Base-by-base conservation (phyloP, 495 filamentous ascomycete genomes). In the Trichoderma virens region DNA sequence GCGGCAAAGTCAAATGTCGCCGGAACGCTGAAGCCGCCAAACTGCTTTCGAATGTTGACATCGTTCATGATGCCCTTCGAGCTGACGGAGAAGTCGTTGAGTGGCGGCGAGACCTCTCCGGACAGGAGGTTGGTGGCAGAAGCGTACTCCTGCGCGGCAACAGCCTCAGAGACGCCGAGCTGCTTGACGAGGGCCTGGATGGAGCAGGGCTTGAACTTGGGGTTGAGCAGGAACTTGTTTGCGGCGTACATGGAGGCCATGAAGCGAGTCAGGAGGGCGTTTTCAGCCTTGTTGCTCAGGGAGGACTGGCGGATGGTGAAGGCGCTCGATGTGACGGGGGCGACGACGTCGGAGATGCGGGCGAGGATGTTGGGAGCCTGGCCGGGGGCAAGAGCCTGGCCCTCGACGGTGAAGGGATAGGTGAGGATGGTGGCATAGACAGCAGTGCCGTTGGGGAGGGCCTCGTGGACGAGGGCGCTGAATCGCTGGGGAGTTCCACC, bases 181-280 rank as follows among this genome's bases (percentile, higher is more conserved):
- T 71, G 67, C 2, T 16, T 62, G 20, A 56, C 63, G 56, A 73
- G 69, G 3, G 68, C 70, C 16, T 25, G 61, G 35, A 66, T 67
- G 60, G 63, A 54, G 47, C 70, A 73, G 2, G 64, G 60, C 35
- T 66, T 66, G 16, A 69, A 56, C 20, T 28, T 23, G n/a, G 63
- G 41, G 30, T 70, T 61, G 25, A 65, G 59, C 59, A 73, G 59
- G 32, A 70, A 65, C 18, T 63, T 47, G 60, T 71, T 71, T 0
- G 70, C 70, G n/a, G 64, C 64, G 43, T 71, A 65, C 70, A 71
- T 71, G 23, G 70, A 68, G 23, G 70, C 31, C 41, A 85, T 13
- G 63, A 73, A 73, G 8, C 66, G 63, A 7, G 35, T 59, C 23
- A 71, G 27, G 13, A 70, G 25, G 23, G 60, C 65, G 18, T 28